These are phyloP conservation scores for Fusarium sp. DNA, from an alignment of 2,329 filamentous ascomycete genomes.

Conservation along the genomic window DNA sequence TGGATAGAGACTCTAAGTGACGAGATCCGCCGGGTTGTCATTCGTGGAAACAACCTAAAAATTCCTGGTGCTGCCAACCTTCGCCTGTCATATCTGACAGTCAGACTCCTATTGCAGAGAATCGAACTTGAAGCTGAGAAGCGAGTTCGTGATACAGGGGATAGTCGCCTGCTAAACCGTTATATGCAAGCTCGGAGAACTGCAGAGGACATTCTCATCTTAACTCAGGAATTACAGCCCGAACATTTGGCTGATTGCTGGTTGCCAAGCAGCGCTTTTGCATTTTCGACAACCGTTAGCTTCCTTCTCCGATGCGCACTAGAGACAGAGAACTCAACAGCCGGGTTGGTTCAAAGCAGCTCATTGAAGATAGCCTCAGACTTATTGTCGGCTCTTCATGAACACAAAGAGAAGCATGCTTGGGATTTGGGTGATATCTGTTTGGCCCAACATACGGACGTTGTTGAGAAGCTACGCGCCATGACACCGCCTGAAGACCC, in stretches of 20 bases:
- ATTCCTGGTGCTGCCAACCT: constrained; percentile 61
- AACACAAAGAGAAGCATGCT: constrained; percentile 49
- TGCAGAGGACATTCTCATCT: constrained; percentile 59
- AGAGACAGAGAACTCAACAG: constrained; percentile 52
- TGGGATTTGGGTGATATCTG: constrained; percentile 65
- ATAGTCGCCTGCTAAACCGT: constrained; percentile 41
- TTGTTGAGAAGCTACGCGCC: constrained; percentile 56
- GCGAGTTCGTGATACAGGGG: constrained; percentile 32
- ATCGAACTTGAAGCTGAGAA: constrained; percentile 57
- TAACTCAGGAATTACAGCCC: constrained; percentile 57
- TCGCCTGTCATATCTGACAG: constrained; percentile 60
- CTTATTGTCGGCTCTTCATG: constrained; percentile 52
- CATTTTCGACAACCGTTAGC: constrained; percentile 59
- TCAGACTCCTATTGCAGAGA: constrained; percentile 57
- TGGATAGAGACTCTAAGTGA: constrained; percentile 57
- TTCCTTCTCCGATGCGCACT: constrained; percentile 61
- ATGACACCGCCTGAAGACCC: constrained; percentile 40
- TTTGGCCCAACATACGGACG: constrained; percentile 57
- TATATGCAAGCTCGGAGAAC: constrained; percentile 56
- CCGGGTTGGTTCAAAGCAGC: constrained; percentile 48
- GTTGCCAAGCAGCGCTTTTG: constrained; percentile 59
- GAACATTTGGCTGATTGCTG: constrained; percentile 60
- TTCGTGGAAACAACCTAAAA: constrained; percentile 53
- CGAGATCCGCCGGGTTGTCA: constrained; percentile 51
- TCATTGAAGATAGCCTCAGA: constrained; percentile 56